Percentiles rank a stretch among this genome's conserved stretches.
These are phyloP conservation scores for Fraxinus excelsior DNA, from an alignment of 257 asterid genomes.

Conservation along the genomic window DNA sequence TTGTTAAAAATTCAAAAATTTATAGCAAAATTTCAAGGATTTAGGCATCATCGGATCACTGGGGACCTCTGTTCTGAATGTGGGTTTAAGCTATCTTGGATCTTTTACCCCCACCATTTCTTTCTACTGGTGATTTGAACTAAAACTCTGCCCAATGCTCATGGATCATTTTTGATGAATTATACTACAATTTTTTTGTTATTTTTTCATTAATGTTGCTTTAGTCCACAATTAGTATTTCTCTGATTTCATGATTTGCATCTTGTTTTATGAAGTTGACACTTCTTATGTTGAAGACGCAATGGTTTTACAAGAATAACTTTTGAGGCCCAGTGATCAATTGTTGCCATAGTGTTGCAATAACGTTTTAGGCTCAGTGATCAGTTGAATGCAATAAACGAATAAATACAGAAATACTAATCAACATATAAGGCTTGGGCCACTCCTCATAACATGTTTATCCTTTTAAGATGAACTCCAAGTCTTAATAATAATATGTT, in stretches of 20 bases:
- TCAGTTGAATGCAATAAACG: too few species aligned
- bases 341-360: background rate
- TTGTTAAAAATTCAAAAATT: background rate
- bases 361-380: too few species aligned
- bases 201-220: background rate
- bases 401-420: too few species aligned
- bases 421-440: too few species aligned
- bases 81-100: slow-evolving; percentile 1
- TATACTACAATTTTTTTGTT: background rate
- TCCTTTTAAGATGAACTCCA: background rate
- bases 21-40: background rate
- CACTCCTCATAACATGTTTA: background rate
- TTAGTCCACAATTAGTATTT: background rate
- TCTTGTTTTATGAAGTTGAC: background rate
- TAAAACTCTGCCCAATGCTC: background rate
- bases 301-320: background rate
- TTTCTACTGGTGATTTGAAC: background rate
- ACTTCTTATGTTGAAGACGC: background rate
- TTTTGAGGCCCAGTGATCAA: background rate
- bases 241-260: background rate
- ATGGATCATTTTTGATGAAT: background rate
- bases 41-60: slow-evolving; percentile 4
- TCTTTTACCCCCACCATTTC: background rate
- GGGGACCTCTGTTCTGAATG: background rate
- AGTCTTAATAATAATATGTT: background rate